Percentiles rank a stretch among this genome's conserved stretches.
These are phyloP conservation scores for Aspergillus bertholletiae DNA, from an alignment of 495 filamentous ascomycete species.

Conservation along the genomic window DNA sequence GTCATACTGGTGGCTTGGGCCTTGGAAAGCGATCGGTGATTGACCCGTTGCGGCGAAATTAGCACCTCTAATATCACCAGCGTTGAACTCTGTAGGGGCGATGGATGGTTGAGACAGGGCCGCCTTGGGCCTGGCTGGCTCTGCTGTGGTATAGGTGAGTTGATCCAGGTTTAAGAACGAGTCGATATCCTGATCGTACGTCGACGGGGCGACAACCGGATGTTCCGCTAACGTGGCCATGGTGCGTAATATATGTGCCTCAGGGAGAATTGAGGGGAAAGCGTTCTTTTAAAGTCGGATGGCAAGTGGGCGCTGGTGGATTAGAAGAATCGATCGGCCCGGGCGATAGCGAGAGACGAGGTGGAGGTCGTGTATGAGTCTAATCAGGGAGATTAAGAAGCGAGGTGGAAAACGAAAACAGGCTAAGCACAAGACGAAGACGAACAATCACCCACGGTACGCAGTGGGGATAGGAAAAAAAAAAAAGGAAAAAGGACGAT, in stretches of 20 bases:
- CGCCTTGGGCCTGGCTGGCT: conserved; percentile 38
- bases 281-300: background rate
- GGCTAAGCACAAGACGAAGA: background rate
- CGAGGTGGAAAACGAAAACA: background rate
- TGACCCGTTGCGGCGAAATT: conserved; percentile 40
- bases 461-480: background rate
- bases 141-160: conserved; percentile 40
- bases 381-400: background rate
- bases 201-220: conserved; percentile 28
- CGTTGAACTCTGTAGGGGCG: conserved; percentile 34
- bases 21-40: conserved; percentile 59
- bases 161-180: conserved; percentile 50
- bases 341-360: conserved; percentile 2
- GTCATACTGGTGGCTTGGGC: conserved; percentile 89
- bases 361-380: background rate
- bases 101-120: conserved; percentile 36
- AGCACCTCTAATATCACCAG: conserved; percentile 36
- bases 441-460: background rate
- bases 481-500: background rate
- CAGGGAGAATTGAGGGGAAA: background rate
- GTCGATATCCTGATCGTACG: conserved; percentile 48
- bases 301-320: background rate
- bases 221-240: conserved; percentile 45
- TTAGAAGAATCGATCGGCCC: background rate
- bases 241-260: conserved; percentile 10